phyloP scores from a whole-genome alignment of 371 early-diverging fungal genomes.

The Parasitella parasitica region DNA sequence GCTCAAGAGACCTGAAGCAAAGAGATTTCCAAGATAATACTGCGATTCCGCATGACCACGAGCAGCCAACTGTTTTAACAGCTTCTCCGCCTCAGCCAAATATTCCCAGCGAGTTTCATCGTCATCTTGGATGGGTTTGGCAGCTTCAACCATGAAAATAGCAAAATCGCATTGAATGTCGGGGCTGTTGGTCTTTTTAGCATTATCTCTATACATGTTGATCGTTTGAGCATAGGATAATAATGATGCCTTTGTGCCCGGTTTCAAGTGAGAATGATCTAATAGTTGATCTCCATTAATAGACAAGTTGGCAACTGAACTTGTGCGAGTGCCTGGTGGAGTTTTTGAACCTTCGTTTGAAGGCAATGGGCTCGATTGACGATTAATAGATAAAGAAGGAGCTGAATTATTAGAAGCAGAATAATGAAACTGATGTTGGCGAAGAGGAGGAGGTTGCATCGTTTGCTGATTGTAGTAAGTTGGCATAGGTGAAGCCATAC shows the following conservation, averaged over 20 bases:
- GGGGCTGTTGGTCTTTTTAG: slow-evolving; percentile 81
- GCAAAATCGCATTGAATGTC: slow-evolving; percentile 83
- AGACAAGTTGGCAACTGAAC: slow-evolving; percentile 37
- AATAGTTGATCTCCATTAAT: slow-evolving; percentile 49
- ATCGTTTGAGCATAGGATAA: slow-evolving; percentile 67
- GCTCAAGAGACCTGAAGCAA: slow-evolving; percentile 59
- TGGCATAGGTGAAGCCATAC: slow-evolving; percentile 8
- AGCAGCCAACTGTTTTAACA: slow-evolving; percentile 60
- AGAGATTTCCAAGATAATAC: slow-evolving; percentile 65
- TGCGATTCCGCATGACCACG: slow-evolving; percentile 68
- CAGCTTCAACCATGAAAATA: slow-evolving; percentile 72
- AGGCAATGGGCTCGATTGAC: slow-evolving; percentile 25
- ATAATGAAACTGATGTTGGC: slow-evolving; percentile 23
- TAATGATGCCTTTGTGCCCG: slow-evolving; percentile 65
- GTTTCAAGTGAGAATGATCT: slow-evolving; percentile 66
- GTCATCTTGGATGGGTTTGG: slow-evolving; percentile 58
- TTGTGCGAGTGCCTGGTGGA: slow-evolving; percentile 36
- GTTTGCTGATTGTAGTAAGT: slow-evolving; percentile 12
- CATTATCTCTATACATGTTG: slow-evolving; percentile 79
- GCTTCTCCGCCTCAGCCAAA: slow-evolving; percentile 61
- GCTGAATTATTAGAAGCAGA: slow-evolving; percentile 22
- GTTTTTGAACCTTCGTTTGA: slow-evolving; percentile 17
- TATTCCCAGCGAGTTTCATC: slow-evolving; percentile 57
- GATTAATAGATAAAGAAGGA: slow-evolving; percentile 20
- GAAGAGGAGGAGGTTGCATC: neutral